A percentile compares a stretch with the other conserved stretches of the same genome.
Evolutionary conservation across 306 rosid species (phyloP).

Genomic region (Vigna reflexopilosa): DNA sequence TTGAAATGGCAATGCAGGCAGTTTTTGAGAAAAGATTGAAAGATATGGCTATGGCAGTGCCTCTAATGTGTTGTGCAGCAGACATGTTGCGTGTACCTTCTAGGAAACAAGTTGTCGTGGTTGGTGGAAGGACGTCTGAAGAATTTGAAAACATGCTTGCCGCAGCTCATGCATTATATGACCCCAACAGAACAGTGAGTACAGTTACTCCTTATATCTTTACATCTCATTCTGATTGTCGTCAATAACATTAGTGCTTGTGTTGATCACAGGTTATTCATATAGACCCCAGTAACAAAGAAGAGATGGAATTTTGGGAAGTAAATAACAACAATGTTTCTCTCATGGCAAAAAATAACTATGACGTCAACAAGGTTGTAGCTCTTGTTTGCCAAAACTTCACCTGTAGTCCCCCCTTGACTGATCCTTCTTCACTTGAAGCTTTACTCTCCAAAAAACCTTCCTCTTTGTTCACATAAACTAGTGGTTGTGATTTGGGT

Average conservation of each 20-base stretch:
- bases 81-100: constrained; percentile 73
- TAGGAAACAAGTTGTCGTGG: constrained; percentile 78
- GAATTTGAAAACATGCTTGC: constrained; percentile 76
- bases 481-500: background rate
- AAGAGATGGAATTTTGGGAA: constrained; percentile 91
- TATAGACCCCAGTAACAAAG: constrained; percentile 65
- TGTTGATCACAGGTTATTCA: constrained; percentile 72
- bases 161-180: constrained; percentile 71
- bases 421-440: constrained; percentile 57
- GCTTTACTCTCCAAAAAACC: constrained; percentile 61
- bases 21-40: constrained; percentile 82
- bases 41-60: constrained; percentile 89
- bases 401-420: constrained; percentile 74
- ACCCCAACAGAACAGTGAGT: constrained; percentile 84
- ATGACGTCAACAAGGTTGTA: constrained; percentile 57
- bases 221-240: constrained; percentile 18
- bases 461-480: constrained; percentile 41
- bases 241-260: constrained; percentile 18
- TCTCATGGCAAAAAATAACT: constrained; percentile 72
- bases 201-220: constrained; percentile 12
- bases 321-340: constrained; percentile 68
- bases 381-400: constrained; percentile 90
- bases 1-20: constrained; percentile 59
- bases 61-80: constrained; percentile 95
- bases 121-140: constrained; percentile 60